Base-by-base conservation (phyloP, 148 eudicot genomes). In the Dianthus caryophyllus region DNA sequence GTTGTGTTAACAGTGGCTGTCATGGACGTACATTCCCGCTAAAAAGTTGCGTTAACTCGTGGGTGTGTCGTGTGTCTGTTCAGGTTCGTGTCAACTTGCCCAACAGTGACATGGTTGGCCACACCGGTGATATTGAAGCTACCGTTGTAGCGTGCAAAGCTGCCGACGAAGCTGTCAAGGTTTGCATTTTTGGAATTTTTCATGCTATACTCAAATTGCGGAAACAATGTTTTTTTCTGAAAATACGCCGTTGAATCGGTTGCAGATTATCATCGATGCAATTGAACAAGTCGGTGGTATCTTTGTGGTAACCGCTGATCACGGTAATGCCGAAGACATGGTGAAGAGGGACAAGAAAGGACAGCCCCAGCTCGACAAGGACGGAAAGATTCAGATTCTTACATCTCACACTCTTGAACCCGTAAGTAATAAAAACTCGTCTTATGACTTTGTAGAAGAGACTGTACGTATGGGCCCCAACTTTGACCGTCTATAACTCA, bases 271-370 rank as follows among this genome's bases (percentile, higher is more conserved):
- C 25, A 76, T 89, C 59, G 96, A 89, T 68, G 96, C 98, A 14
- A 75, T 93, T 15, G 89, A 89, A 74, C 85, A 85, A 84, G 91
- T 87, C 38, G 98, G 98, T 61, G 98, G 96, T 56, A 85, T 89
- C 55, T 93, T 82, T 71, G 91, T 93, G 46, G 85, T 93, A n/a
- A 89, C 96, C 2, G 98, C 98, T 68, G 96, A 93, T 74, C 98
- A 93, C 70, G 98, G 98, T 50, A 93, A 93, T 66, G 98, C 98
- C 16, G 98, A 93, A 82, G 98, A 93, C 71, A 93, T 93, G 98
- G 98, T 87, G 49, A 93, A 93, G 85, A 87, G 98, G 66, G 77
- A 84, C 85, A 93, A 93, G 82, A 93, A 93, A 80, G 96, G 96
- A 20, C 75, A 83, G 47, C 96, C 98, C 58, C 80, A 54, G 21